phyloP scores from a whole-genome alignment of 352 stramenopile species.

The Albugo laibachii region DNA sequence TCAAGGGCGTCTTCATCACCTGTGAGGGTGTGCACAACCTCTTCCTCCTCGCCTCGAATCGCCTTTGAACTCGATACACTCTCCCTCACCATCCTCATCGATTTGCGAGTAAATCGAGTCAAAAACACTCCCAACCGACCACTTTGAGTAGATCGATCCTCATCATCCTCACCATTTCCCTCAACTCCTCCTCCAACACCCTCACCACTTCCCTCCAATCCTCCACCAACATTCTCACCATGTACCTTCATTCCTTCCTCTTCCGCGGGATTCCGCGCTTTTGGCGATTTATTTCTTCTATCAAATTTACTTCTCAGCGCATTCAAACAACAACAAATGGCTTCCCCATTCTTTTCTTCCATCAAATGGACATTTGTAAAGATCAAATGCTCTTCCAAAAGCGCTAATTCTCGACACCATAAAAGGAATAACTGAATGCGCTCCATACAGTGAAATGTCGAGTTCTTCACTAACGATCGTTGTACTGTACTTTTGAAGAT shows the following conservation, averaged over 20 bases:
- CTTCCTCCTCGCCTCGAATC: no score
- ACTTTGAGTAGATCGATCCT: background rate
- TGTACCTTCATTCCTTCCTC: background rate
- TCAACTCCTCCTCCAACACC: conserved; percentile 1
- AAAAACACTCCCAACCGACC: no score
- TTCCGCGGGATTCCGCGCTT: conserved; percentile 3
- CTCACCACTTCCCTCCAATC: background rate
- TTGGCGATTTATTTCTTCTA: conserved; percentile 14
- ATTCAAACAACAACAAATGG: conserved; percentile 34
- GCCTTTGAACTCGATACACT: no score
- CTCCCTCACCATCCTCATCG: no score
- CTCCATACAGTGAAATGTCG: conserved; percentile 66
- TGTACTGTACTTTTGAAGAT: conserved; percentile 10
- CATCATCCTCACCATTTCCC: background rate
- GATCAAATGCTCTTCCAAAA: conserved; percentile 44
- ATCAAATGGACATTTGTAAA: conserved; percentile 66
- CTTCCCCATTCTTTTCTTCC: conserved; percentile 50
- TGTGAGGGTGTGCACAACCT: no score
- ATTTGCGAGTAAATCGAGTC: no score
- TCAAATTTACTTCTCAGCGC: conserved; percentile 33
- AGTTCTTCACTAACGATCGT: conserved; percentile 36
- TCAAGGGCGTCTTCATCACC: no score
- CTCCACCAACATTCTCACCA: conserved; percentile 3
- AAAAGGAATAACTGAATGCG: conserved; percentile 76
- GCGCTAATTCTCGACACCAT: conserved; percentile 33